Evolutionary conservation across 176 grass and related monocot species (phyloP), one percentile per base, ranked within the genome.

Genomic region (Secale cereale): DNA sequence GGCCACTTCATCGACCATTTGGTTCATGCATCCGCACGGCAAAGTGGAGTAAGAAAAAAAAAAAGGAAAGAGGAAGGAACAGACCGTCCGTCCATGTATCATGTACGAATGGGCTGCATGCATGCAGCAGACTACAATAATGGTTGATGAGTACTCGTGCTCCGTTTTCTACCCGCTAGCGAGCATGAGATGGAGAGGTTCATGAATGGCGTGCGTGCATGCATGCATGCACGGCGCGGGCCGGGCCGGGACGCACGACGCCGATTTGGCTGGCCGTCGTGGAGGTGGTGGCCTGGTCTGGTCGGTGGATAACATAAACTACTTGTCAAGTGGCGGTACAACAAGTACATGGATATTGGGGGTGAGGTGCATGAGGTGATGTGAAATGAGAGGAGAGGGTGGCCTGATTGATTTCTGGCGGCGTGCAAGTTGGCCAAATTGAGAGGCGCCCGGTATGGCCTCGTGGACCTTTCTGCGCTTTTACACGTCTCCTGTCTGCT

Each of bases 251-350:
- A 22, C 72, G 28, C 39, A 75, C 26, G 72, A 45, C 27, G 28
- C 40, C 25, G 65, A 84, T 57, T 67, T 85, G 83, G 72, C 57
- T 20, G 56, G 32, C 59, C 59, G 81, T 79, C 57, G 40, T 22
- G 52, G 16, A 26, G 75, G 65, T 29, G 63, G n/a, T 56, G 54
- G 40, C 40, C 40, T 43, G 40, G 32, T 33, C 32, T 33, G 78
- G 56, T 63, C 65, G 74, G 30, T 48, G 80, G 84, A 87, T 83
- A 83, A 79, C 65, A 86, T 83, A 83, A 83, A 74, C 37, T 77
- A 81, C n/a, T 1, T 0, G 65, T 25, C 73, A 76, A 76, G 73
- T 54, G 26, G 70, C 12, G 2, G 6, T 36, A n/a, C 27, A 7
- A 0, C 16, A 32, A 31, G 59, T 26, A 26, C 20, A 33, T 57